Evolutionary conservation across 225 moss, liverwort and hornwort species (phyloP), one percentile per base, ranked within the genome.

Genomic region (Antitrichia curtipendula): DNA sequence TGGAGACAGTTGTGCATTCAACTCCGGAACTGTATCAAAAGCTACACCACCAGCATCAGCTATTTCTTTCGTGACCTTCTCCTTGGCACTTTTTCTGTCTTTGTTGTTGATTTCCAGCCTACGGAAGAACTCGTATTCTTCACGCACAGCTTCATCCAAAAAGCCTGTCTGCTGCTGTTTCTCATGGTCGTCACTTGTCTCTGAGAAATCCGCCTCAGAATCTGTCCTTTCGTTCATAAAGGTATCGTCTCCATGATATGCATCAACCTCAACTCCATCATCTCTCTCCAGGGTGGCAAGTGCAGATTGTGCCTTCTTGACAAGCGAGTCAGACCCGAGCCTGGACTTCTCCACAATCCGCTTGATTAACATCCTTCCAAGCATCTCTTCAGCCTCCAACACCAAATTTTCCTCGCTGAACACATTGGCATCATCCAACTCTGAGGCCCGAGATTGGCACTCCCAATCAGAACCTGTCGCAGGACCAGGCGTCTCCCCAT

Each of bases 381-480:
- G 91, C 88, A 91, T 89, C 75, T 91, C 94, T 64, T 94, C 94
- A 29, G 90, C 94, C 85, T 93, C 93, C 86, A 78, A 79, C 53
- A 91, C 89, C 78, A 92, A 69, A 77, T 90, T 90, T 62, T 94
- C 94, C 80, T 91, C 92, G 76, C 91, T 90, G 54, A 94, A 90
- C 80, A 92, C 88, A 85, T 93, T 91, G 54, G 75, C 81, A 60
- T 86, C 89, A 60, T 89, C 89, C 43, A 88, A 77, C 70, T 85
- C 90, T 14, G 89, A 86, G 70, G 82, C 89, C 66, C 91, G 89
- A 21, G 94, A 94, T 65, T 91, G 94, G 83, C 93, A 91, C 80
- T 94, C 94, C 94, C 94, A 93, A 87, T 93, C 93, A 17, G 94
- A 93, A 57, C 91, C 91, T 29, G 88, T 89, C 52, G 93, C 93